phyloP scores from a whole-genome alignment of 371 early-diverging fungal species.

The Mucor velutinosus region DNA sequence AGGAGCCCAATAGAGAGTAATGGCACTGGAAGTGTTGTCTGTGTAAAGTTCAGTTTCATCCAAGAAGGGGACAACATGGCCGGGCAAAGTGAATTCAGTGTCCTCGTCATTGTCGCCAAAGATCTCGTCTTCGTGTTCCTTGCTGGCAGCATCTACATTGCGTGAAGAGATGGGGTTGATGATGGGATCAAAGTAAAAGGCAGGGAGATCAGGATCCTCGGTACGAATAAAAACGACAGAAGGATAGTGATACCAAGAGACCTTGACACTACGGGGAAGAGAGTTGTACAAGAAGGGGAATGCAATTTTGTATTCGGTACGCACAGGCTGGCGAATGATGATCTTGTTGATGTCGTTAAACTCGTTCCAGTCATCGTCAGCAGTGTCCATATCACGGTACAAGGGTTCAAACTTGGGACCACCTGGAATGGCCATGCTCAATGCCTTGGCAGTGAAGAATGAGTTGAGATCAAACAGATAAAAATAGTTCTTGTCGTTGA shows the following conservation, averaged over 20 bases:
- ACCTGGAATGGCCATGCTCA: conserved; percentile 99
- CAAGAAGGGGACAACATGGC: conserved; percentile 84
- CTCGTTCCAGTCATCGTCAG: conserved; percentile 99
- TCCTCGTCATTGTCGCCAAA: conserved; percentile 81
- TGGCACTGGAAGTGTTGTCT: conserved; percentile 90
- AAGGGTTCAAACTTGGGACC: conserved; percentile 98
- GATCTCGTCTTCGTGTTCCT: conserved; percentile 82
- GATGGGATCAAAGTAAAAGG: conserved; percentile 96
- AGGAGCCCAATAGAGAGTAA: conserved; percentile 97
- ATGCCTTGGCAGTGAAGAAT: conserved; percentile 96
- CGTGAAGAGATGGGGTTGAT: conserved; percentile 96
- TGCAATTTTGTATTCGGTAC: conserved; percentile 98
- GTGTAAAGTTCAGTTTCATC: conserved; percentile 80
- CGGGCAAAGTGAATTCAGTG: conserved; percentile 78
- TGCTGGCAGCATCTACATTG: conserved; percentile 55
- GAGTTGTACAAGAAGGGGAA: conserved; percentile 98
- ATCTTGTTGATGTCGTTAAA: conserved; percentile 99
- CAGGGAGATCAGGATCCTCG: conserved; percentile 96
- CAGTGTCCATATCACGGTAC: conserved; percentile 91
- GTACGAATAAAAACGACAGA: conserved; percentile 85
- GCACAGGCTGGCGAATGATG: conserved; percentile 96
- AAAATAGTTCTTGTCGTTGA: conserved; percentile 95
- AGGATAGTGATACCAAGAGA: conserved; percentile 94
- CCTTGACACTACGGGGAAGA: conserved; percentile 89
- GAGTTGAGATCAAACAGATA: conserved; percentile 94